Evolutionary conservation across 352 stramenopile species (phyloP).

Genomic region (Pythium oligandrum): DNA sequence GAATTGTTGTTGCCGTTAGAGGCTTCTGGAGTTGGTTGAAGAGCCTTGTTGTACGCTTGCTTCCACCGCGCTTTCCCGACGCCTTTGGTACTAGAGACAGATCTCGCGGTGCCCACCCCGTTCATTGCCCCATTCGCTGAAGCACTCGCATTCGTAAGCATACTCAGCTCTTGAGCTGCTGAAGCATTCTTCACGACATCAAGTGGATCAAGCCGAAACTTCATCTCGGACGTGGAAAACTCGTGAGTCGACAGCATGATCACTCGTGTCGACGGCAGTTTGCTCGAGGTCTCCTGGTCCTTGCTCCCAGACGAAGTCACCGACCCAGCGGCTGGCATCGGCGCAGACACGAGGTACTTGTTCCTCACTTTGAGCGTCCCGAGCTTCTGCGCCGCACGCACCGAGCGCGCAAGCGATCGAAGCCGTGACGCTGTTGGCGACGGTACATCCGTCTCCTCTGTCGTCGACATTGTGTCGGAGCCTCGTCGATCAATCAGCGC

Average conservation of each 20-base stretch:
- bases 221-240: conserved; percentile 34
- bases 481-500: no score
- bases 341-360: conserved; percentile 38
- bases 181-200: neutral
- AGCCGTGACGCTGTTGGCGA: conserved; percentile 33
- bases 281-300: neutral
- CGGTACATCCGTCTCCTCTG: no score
- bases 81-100: neutral
- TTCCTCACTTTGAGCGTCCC: conserved; percentile 29
- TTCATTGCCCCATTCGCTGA: no score
- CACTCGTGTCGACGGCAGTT: conserved; percentile 4
- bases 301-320: conserved; percentile 3
- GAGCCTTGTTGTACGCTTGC: neutral
- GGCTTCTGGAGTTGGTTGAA: no score
- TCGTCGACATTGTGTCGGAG: no score
- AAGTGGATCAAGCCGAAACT: conserved; percentile 23
- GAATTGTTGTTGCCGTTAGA: no score
- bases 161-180: no score
- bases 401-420: conserved; percentile 39
- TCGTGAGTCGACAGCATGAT: conserved; percentile 24
- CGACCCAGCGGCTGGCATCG: conserved; percentile 14
- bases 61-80: conserved; percentile 13
- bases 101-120: no score
- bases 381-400: conserved; percentile 49
- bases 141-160: no score